A percentile compares a stretch with the other conserved stretches of the same genome.
These are phyloP conservation scores for Colletotrichum melonis DNA, from an alignment of 2,329 filamentous ascomycete species.

Conservation along the genomic window DNA sequence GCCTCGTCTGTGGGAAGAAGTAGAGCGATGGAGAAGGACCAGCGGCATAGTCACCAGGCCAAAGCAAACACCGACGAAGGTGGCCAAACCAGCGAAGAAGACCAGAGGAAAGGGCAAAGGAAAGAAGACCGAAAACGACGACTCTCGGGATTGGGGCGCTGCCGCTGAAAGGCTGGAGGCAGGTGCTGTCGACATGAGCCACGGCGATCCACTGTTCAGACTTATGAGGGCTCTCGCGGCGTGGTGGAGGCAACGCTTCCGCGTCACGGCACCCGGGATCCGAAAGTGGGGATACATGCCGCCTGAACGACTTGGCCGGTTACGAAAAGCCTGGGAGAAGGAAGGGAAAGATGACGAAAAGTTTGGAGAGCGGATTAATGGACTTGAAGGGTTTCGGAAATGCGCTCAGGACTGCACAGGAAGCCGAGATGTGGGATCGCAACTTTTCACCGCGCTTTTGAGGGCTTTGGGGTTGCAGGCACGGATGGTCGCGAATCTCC, in stretches of 20 bases:
- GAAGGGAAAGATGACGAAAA: constrained; percentile 69
- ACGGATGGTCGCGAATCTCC: constrained; percentile 84
- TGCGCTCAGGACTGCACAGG: constrained; percentile 78
- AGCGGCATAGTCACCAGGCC: constrained; percentile 66
- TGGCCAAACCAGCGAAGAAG: constrained; percentile 42
- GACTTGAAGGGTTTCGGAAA: constrained; percentile 74
- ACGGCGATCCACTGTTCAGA: constrained; percentile 82
- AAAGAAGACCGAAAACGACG: constrained; percentile 44
- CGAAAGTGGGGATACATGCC: constrained; percentile 92
- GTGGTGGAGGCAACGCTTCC: constrained; percentile 91
- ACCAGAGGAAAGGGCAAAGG: constrained; percentile 52
- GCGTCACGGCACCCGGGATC: constrained; percentile 79
- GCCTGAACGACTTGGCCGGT: constrained; percentile 77
- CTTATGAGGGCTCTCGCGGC: constrained; percentile 80
- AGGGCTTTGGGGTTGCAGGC: constrained; percentile 85
- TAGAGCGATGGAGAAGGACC: constrained; percentile 78
- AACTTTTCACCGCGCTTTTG: constrained; percentile 88
- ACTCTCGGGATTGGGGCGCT: constrained; percentile 75
- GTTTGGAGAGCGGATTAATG: constrained; percentile 82
- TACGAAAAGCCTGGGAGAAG: constrained; percentile 76
- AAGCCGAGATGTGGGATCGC: constrained; percentile 87
- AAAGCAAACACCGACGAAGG: constrained; percentile 48
- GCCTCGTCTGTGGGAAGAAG: constrained; percentile 74
- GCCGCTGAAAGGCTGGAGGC: constrained; percentile 77
- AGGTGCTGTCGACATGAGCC: constrained; percentile 80